phyloP scores from a whole-genome alignment of 2,329 filamentous ascomycete genomes.

The Cladophialophora carrionii region DNA sequence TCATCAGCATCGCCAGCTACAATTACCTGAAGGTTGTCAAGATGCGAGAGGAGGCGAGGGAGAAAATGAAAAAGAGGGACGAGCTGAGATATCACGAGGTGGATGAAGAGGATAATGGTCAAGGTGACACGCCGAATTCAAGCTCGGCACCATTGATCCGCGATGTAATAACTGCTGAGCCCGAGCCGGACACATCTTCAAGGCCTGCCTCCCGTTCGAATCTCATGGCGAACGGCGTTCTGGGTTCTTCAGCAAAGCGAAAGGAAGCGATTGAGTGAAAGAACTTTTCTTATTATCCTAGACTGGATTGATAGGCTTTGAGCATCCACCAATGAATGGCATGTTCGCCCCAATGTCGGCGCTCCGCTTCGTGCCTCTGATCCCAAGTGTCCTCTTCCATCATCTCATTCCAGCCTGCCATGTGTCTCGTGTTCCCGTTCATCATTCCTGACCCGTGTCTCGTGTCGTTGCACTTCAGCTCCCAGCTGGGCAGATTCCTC shows the following conservation, averaged over 20 bases:
- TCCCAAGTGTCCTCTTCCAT: background rate
- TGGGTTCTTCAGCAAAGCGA: conserved; percentile 12
- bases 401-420: background rate
- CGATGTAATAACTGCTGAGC: conserved; percentile 16
- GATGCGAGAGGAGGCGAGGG: conserved; percentile 76
- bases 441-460: too few species aligned
- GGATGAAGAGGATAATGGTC: conserved; percentile 15
- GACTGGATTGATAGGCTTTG: background rate
- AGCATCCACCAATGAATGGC: background rate
- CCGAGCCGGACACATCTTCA: conserved; percentile 12
- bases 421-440: background rate
- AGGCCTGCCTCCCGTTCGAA: conserved; percentile 5
- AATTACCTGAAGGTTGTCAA: conserved; percentile 92
- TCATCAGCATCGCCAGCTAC: conserved; percentile 82
- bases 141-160: conserved; percentile 25
- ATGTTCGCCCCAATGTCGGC: background rate
- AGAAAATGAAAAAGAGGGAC: conserved; percentile 43
- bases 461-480: background rate
- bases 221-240: background rate
- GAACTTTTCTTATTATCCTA: background rate
- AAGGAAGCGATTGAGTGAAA: conserved; percentile 37
- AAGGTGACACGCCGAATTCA: conserved; percentile 6
- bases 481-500: too few species aligned
- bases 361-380: background rate
- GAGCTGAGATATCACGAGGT: conserved; percentile 28